phyloP scores from a whole-genome alignment of 331 rosid species.

The Phaseolus coccineus region DNA sequence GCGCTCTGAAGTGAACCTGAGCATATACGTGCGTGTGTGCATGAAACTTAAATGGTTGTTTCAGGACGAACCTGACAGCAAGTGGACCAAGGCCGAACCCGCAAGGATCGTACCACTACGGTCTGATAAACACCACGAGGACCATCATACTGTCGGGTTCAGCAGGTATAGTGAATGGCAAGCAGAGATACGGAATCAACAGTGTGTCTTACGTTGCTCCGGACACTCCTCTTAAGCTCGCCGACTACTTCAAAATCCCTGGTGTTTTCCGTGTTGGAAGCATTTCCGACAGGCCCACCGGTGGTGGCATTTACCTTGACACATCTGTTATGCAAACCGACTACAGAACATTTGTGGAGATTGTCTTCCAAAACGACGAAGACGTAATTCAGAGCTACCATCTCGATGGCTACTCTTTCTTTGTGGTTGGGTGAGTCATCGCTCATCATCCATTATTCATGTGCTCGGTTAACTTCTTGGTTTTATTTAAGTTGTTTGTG shows the following conservation, averaged over 20 bases:
- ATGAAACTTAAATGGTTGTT: not conserved
- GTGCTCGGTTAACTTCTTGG: too few species aligned
- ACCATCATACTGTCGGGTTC: conserved; percentile 71
- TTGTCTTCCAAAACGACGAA: conserved; percentile 91
- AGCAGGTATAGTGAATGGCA: conserved; percentile 74
- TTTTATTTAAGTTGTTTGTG: too few species aligned
- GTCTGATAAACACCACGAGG: conserved; percentile 68
- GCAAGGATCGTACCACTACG: conserved; percentile 97
- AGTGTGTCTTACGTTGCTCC: conserved; percentile 81
- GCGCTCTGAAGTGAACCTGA: too few species aligned
- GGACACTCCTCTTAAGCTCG: conserved; percentile 94
- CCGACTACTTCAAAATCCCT: conserved; percentile 81
- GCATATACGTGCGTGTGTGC: too few species aligned
- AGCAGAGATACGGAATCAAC: conserved; percentile 91
- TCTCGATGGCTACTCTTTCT: conserved; percentile 93
- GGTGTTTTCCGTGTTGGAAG: conserved; percentile 92
- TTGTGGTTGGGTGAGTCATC: conserved; percentile 79
- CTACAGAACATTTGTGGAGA: conserved; percentile 79
- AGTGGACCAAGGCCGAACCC: conserved; percentile 99
- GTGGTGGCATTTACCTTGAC: conserved; percentile 84
- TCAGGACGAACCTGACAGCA: conserved; percentile 94
- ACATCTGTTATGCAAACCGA: conserved; percentile 90
- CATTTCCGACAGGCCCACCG: conserved; percentile 74
- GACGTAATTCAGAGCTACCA: conserved; percentile 83
- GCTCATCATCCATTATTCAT: too few species aligned